These are phyloP conservation scores for Tympanopsis confertula DNA, from an alignment of 2,329 filamentous ascomycete genomes.

Conservation along the genomic window DNA sequence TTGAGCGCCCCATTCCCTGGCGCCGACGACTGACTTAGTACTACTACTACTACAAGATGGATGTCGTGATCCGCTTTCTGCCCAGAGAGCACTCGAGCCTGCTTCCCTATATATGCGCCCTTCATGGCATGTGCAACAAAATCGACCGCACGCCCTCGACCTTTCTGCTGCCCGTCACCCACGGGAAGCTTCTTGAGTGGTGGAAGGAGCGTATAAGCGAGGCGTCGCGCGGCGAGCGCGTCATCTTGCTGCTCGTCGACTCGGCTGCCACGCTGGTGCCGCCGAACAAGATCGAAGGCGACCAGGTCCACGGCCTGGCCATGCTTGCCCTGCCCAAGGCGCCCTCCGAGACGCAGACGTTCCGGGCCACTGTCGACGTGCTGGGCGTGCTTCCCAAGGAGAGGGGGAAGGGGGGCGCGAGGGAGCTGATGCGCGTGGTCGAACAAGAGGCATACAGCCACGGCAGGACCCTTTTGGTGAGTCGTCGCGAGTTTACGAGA, in stretches of 20 bases:
- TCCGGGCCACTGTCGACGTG: slow-evolving; percentile 43
- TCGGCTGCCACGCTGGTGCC: slow-evolving; percentile 11
- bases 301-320: slow-evolving; percentile 41
- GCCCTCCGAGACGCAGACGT: slow-evolving; percentile 41
- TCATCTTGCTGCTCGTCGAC: slow-evolving; percentile 40
- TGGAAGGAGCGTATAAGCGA: slow-evolving; percentile 42
- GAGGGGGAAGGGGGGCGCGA: slow-evolving; percentile 37
- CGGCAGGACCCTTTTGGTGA: slow-evolving; percentile 39
- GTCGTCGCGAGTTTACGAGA: slow-evolving; percentile 11
- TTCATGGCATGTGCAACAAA: slow-evolving; percentile 48
- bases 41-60: slow-evolving; percentile 10
- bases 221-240: slow-evolving; percentile 26
- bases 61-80: slow-evolving; percentile 26
- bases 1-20: no score
- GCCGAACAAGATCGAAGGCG: slow-evolving; percentile 21
- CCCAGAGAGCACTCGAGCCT: slow-evolving; percentile 34
- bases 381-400: slow-evolving; percentile 40
- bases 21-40: no score
- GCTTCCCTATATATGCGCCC: slow-evolving; percentile 40
- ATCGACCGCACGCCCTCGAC: slow-evolving; percentile 42
- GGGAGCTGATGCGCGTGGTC: slow-evolving; percentile 35
- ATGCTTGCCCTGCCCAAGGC: slow-evolving; percentile 40
- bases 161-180: slow-evolving; percentile 46
- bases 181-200: slow-evolving; percentile 41
- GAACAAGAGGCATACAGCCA: slow-evolving; percentile 37